phyloP scores from a whole-genome alignment of 1,139 yeast species.

The Saccharomyces hybrid region DNA sequence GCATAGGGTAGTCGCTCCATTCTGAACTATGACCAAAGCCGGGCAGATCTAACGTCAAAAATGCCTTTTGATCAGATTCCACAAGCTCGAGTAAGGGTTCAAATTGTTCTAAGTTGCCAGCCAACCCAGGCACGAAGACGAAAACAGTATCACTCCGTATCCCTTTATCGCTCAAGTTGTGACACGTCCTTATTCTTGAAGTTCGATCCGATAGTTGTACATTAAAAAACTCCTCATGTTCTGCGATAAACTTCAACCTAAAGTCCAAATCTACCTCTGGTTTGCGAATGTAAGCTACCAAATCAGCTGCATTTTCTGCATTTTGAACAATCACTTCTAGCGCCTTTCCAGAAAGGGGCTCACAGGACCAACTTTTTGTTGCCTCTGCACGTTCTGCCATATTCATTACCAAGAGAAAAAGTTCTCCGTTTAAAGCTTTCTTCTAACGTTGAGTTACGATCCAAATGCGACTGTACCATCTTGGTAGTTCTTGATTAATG shows the following conservation, averaged over 20 bases:
- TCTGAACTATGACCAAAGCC: conserved; percentile 52
- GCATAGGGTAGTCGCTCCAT: conserved; percentile 18
- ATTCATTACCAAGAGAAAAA: not conserved
- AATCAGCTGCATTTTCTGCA: conserved; percentile 10
- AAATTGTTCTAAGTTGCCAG: conserved; percentile 67
- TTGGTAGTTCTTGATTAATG: not conserved
- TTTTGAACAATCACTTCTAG: conserved; percentile 14
- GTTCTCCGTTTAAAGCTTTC: not conserved
- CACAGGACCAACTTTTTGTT: conserved; percentile 3
- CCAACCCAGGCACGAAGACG: conserved; percentile 59
- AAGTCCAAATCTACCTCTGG: conserved; percentile 7
- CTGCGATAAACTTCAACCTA: not conserved
- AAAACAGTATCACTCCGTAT: conserved; percentile 33
- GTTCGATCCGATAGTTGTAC: not conserved
- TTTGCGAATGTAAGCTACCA: conserved; percentile 9
- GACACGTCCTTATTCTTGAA: conserved; percentile 16
- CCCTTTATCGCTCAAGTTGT: conserved; percentile 12
- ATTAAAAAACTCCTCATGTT: conserved; percentile 11
- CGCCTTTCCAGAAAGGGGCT: conserved; percentile 16
- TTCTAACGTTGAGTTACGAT: not conserved
- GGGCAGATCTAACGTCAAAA: conserved; percentile 55
- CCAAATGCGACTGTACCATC: not conserved
- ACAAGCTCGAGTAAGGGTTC: conserved; percentile 56
- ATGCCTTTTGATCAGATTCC: conserved; percentile 40
- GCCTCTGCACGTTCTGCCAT: not conserved